Evolutionary conservation across 768 basidiomycete species (phyloP).

Genomic region (Hypholoma sublateritium): DNA sequence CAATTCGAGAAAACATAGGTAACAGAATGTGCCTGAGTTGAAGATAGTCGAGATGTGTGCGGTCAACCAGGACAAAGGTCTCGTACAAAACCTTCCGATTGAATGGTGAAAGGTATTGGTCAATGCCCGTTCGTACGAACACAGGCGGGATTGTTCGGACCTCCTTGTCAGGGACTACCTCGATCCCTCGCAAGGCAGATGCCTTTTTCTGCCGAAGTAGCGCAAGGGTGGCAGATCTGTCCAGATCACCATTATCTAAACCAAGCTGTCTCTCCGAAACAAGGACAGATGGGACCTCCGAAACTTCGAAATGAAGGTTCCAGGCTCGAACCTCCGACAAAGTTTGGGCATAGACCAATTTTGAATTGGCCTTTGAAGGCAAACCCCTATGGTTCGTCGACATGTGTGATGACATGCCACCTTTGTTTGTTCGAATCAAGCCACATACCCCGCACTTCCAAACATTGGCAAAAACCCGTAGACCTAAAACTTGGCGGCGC

Average conservation of each 20-base stretch:
- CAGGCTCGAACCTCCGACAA: neutral
- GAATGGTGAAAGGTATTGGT: neutral
- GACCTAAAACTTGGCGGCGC: neutral
- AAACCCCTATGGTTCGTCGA: neutral
- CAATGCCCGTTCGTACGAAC: neutral
- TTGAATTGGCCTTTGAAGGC: neutral
- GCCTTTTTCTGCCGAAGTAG: neutral
- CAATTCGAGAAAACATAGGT: neutral
- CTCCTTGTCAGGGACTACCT: neutral
- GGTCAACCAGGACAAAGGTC: neutral
- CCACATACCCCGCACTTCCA: neutral
- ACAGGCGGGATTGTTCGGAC: neutral
- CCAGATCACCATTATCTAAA: neutral
- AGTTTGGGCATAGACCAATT: neutral
- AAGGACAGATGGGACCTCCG: neutral
- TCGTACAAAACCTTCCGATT: neutral
- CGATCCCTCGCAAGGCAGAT: neutral
- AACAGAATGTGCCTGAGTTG: neutral
- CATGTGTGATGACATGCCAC: neutral
- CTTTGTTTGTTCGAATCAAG: neutral
- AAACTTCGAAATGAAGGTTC: neutral
- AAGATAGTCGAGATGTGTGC: neutral
- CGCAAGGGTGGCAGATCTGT: neutral
- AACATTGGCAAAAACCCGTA: neutral
- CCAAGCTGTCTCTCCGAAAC: neutral